Base-by-base conservation (phyloP, 2,329 filamentous ascomycete genomes). In the Penicillium aurantiogriseum region DNA sequence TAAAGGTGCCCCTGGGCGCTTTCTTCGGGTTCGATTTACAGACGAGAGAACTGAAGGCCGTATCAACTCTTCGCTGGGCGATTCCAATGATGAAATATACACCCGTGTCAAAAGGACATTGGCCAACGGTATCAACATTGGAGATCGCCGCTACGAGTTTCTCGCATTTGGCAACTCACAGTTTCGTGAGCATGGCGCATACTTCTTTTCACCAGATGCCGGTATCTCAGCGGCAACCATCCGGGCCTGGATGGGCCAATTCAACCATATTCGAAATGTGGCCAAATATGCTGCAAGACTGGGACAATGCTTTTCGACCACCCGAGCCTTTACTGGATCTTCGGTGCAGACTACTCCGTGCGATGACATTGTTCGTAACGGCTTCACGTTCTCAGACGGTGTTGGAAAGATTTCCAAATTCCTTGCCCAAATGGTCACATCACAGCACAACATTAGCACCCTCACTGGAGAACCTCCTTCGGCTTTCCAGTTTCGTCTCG, bases 231-330 rank as follows among this genome's bases (percentile, higher is more conserved):
- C 91, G 52, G 83, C 88, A 19, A 81, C 88, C 49, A 97, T 99
- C 56, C 88, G 93, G 5, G 73, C 80, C 33, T 92, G 89, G 85
- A 96, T 97, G 88, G 94, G 94, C 0, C 78, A 88, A 15, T 96
- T 99, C 67, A 81, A 80, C 15, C 84, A 91, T 61, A 97, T 97
- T 72, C 85, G 82, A 54, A 84, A 89, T 27, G 84, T 96, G n/a
- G 92, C 93, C 31, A 97, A 96, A 68, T 90, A 92, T 71, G 90
- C 91, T 47, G 91, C 94, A 29, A 85, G 94, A 29, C 79, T 97
- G 19, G 94, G 94, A 0, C 94, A 97, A 74, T 97, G 92, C 71
- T 97, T 99, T 70, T 97, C 94, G 0, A 97, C 93, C 0, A 99
- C 94, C 0, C 80, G 90, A 58, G 86, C 89, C 11, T 86, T 96